These are phyloP conservation scores for Cercophora sp. DNA, from an alignment of 495 filamentous ascomycete species.

Conservation along the genomic window DNA sequence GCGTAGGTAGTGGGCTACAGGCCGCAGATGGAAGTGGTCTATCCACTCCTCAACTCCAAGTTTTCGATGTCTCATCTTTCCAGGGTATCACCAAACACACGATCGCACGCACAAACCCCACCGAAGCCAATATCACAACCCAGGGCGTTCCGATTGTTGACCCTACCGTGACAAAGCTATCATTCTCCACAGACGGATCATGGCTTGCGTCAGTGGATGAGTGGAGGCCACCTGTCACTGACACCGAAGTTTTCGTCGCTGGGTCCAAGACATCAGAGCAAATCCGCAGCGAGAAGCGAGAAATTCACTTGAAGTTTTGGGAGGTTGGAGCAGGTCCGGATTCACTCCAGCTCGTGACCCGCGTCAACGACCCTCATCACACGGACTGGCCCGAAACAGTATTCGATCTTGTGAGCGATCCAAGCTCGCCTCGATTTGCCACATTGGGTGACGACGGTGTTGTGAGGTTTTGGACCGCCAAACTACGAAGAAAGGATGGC, in stretches of 20 bases:
- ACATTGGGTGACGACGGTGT: constrained; percentile 77
- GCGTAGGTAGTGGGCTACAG: constrained; percentile 46
- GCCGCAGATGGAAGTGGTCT: constrained; percentile 33
- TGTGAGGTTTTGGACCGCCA: constrained; percentile 75
- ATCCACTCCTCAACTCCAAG: constrained; percentile 59
- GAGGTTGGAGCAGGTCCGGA: constrained; percentile 59
- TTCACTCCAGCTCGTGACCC: constrained; percentile 69
- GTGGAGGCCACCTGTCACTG: constrained; percentile 70
- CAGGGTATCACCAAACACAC: constrained; percentile 78
- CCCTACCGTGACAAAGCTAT: constrained; percentile 68
- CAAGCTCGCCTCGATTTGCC: constrained; percentile 63
- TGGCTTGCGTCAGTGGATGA: constrained; percentile 92
- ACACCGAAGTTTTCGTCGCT: constrained; percentile 49
- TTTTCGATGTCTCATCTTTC: constrained; percentile 71
- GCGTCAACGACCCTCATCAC: constrained; percentile 79
- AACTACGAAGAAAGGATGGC: constrained; percentile 58
- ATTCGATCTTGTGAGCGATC: constrained; percentile 66
- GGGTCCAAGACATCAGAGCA: constrained; percentile 32
- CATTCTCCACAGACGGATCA: constrained; percentile 69
- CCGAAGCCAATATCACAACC: constrained; percentile 68
- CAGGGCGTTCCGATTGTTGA: constrained; percentile 64
- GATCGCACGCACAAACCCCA: constrained; percentile 80
- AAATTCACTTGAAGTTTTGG: constrained; percentile 91
- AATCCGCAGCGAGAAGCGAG: constrained; percentile 50
- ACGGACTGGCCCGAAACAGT: constrained; percentile 50